Base-by-base conservation (phyloP, 176 grass and related monocot species). In the Carex scoparia region DNA sequence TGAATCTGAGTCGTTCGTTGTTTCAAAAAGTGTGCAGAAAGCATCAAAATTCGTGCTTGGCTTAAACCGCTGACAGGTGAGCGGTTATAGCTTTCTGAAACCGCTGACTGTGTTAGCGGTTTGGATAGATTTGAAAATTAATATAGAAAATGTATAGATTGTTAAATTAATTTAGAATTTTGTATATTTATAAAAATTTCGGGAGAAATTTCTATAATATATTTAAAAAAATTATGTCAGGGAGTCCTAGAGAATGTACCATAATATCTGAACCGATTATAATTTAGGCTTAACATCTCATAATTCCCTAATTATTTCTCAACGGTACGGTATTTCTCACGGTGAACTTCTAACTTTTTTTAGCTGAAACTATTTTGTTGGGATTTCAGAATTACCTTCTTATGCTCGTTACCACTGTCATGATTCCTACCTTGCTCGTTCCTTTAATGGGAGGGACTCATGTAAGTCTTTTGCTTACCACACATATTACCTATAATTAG, bases 381-480 rank as follows among this genome's bases (percentile, higher is more conserved):
- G 87, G 82, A 51, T 88, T 88, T 61, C 87, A 88, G 46, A 88
- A 88, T 81, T 88, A 85, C 61, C 84, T 88, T 40, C 65, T 88
- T 63, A 85, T 85, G 87, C 87, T 88, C 19, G 87, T 82, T 40
- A 88, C 87, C 18, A 85, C 74, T 81, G 83, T 88, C 37, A 88
- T 88, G 87, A 88, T 88, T 77, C 87, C 87, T 80, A 84, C 87
- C 56, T 27, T 81, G 48, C 87, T 88, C 61, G 87, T 88, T 42
- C 87, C 87, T 54, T 61, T 81, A 72, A 88, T 88, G 87, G 87
- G 87, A 27, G 87, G 87, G 57, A 85, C 19, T 72, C 75, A 85
- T 88, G 87, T 88, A 81, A 77, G 86, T 51, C 54, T 65, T 38
- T 8, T 58, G 18, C 58, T 57, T 53, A 42, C 10, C 28, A 44